Evolutionary conservation across 2,329 filamentous ascomycete genomes (phyloP), one percentile per base, ranked within the genome.

Genomic region (Pyrenochaeta sp.): DNA sequence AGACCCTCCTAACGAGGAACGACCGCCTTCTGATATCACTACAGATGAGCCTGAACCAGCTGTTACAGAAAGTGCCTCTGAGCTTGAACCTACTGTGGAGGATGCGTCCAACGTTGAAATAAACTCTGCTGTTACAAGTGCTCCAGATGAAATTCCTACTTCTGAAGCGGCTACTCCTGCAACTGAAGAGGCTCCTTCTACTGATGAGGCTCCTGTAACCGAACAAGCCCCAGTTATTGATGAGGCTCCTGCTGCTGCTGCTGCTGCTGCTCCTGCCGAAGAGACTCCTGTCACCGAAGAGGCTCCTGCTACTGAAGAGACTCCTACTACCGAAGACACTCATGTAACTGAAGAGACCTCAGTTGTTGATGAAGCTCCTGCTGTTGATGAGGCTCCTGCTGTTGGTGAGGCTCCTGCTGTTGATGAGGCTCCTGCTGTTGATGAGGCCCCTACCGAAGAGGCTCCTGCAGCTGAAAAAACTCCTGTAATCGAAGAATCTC

Each of bases 361-460:
- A 45, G 33, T n/a, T n/a, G n/a, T n/a, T n/a, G n/a, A n/a, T n/a
- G n/a, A n/a, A n/a, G n/a, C n/a, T n/a, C n/a, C n/a, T n/a, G n/a
- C n/a, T n/a, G n/a, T 4, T 7, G 42, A 43, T 2, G 37, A 44
- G 23, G 7, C 36, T 31, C 2, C 35, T 21, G 14, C 9, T 27
- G 23, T 5, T 5, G 23, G 4, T 9, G 9, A 5, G 9, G 23
- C 32, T n/a, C 1, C 15, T 15, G 7, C 46, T 49, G 29, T 17
- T 27, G 10, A n/a, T n/a, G n/a, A n/a, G n/a, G n/a, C n/a, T n/a
- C n/a, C n/a, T n/a, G n/a, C n/a, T n/a, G n/a, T n/a, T n/a, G n/a
- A n/a, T 5, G 58, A 58, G 20, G 11, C 40, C 39, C 12, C 45
- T 40, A 14, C 36, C 18, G 41, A 54, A 42, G 57, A 62, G n/a